Percentiles rank a stretch among this genome's conserved stretches.
Conservation (phyloP, 495 filamentous ascomycete species). For the Massariosphaeria phaeospora region DNA sequence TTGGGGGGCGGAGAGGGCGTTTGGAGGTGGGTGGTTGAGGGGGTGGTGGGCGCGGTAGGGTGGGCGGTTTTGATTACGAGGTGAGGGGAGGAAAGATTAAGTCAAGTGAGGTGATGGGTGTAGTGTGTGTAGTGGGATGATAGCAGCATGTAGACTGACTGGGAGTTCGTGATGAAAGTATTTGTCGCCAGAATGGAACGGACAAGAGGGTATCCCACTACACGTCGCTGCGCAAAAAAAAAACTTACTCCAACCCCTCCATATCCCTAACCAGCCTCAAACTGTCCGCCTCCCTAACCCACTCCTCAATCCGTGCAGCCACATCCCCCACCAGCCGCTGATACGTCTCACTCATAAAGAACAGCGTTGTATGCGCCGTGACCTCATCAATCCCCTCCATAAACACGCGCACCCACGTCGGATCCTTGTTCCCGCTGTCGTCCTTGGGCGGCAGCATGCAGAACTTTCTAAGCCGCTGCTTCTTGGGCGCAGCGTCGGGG, state of each 20-base stretch:
- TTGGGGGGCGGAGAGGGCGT: neutral
- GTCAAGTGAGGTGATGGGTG: too few species aligned
- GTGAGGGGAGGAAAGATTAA: too few species aligned
- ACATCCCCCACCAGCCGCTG: constrained; percentile 73
- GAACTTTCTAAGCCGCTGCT: constrained; percentile 56
- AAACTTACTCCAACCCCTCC: constrained; percentile 9
- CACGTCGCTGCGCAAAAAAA: too few species aligned
- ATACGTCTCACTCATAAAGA: constrained; percentile 63
- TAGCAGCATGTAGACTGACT: too few species aligned
- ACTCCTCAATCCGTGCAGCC: constrained; percentile 60
- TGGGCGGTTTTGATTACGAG: too few species aligned
- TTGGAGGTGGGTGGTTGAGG: neutral
- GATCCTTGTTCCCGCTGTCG: constrained; percentile 50
- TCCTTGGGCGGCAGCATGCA: constrained; percentile 61
- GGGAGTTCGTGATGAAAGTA: too few species aligned
- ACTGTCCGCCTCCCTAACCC: constrained; percentile 58
- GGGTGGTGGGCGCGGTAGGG: neutral
- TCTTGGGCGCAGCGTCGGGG: constrained; percentile 22
- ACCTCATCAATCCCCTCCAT: constrained; percentile 85
- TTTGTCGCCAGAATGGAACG: too few species aligned
- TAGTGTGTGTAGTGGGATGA: too few species aligned
- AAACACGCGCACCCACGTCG: constrained; percentile 67
- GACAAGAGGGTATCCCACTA: too few species aligned
- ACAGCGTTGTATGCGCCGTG: constrained; percentile 77
- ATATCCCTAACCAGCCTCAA: constrained; percentile 17